Conservation (phyloP, 2,329 filamentous ascomycete genomes). For the Pseudogymnoascus destructans region DNA sequence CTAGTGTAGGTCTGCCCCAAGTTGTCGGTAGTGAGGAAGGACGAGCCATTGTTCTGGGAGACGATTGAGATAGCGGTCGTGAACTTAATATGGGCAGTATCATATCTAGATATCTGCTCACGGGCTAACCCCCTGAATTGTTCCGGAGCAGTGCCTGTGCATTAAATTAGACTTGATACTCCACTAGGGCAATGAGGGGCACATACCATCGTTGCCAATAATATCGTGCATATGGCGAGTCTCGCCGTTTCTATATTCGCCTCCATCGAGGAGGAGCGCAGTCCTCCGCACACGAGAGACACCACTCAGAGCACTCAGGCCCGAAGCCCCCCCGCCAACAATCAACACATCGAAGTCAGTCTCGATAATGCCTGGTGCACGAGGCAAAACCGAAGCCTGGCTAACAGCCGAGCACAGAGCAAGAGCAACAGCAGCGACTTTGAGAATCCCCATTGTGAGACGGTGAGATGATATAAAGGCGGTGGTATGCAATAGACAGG, state of each 20-base stretch:
- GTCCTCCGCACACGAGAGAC: conserved; percentile 28
- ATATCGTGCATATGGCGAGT: conserved; percentile 34
- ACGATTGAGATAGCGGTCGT: conserved; percentile 34
- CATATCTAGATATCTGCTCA: conserved; percentile 38
- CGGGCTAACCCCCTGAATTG: conserved; percentile 25
- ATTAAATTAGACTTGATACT: background rate
- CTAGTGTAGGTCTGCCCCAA: conserved; percentile 30
- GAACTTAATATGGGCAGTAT: conserved; percentile 37
- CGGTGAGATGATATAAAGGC: background rate
- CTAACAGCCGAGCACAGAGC: background rate
- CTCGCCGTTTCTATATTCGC: conserved; percentile 30
- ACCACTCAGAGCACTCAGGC: conserved; percentile 29
- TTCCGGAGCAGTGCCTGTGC: conserved; percentile 24
- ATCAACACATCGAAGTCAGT: conserved; percentile 25
- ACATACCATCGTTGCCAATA: conserved; percentile 27
- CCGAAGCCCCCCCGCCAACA: conserved; percentile 33
- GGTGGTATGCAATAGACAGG: background rate
- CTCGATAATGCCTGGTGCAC: background rate
- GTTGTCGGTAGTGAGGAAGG: conserved; percentile 33
- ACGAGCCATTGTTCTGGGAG: conserved; percentile 28
- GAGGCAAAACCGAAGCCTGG: background rate
- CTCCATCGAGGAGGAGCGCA: conserved; percentile 31
- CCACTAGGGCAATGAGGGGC: background rate
- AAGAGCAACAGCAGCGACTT: background rate
- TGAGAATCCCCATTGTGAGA: conserved; percentile 8